Evolutionary conservation across 2,329 filamentous ascomycete species (phyloP).

Genomic region (Neofusicoccum umdonicola): DNA sequence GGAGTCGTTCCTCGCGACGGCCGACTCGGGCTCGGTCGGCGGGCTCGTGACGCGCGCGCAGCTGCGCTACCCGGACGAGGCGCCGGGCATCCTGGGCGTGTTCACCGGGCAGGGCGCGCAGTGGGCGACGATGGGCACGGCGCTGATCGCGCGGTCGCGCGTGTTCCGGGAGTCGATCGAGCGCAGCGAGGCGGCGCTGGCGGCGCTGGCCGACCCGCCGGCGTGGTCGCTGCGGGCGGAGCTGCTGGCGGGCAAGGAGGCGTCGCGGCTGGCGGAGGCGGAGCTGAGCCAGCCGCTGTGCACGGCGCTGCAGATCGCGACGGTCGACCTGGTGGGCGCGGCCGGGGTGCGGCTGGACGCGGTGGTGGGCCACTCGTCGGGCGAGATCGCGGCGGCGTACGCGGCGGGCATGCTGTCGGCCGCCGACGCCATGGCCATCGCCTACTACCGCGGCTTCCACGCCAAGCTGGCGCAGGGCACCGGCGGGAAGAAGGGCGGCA

Average conservation of each 20-base stretch:
- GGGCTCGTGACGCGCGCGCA: neutral
- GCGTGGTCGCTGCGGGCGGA: slow-evolving; percentile 22
- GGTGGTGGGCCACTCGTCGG: slow-evolving; percentile 43
- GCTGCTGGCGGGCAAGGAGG: slow-evolving; percentile 5
- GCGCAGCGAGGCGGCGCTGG: slow-evolving; percentile 23
- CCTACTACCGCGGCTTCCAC: slow-evolving; percentile 25
- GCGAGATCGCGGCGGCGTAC: slow-evolving; percentile 42
- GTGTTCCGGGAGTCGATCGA: slow-evolving; percentile 24
- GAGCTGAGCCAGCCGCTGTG: slow-evolving; percentile 33
- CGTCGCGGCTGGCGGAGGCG: slow-evolving; percentile 20
- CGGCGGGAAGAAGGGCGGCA: slow-evolving; percentile 26
- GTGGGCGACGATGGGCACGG: slow-evolving; percentile 41
- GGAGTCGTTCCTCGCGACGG: neutral
- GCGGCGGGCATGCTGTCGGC: slow-evolving; percentile 28
- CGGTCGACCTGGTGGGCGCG: slow-evolving; percentile 29
- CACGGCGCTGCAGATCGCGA: slow-evolving; percentile 37
- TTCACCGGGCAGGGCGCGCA: slow-evolving; percentile 48
- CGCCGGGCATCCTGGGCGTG: slow-evolving; percentile 29
- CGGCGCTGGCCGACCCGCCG: slow-evolving; percentile 17
- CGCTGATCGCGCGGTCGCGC: slow-evolving; percentile 29
- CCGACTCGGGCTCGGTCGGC: neutral
- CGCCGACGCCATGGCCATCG: slow-evolving; percentile 24
- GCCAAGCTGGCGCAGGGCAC: slow-evolving; percentile 7
- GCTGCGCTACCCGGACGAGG: neutral
- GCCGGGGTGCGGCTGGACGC: slow-evolving; percentile 18